Percentiles rank a stretch among this genome's conserved stretches.
Conservation (phyloP, 2,329 filamentous ascomycete species). For the Fusarium multiceps region DNA sequence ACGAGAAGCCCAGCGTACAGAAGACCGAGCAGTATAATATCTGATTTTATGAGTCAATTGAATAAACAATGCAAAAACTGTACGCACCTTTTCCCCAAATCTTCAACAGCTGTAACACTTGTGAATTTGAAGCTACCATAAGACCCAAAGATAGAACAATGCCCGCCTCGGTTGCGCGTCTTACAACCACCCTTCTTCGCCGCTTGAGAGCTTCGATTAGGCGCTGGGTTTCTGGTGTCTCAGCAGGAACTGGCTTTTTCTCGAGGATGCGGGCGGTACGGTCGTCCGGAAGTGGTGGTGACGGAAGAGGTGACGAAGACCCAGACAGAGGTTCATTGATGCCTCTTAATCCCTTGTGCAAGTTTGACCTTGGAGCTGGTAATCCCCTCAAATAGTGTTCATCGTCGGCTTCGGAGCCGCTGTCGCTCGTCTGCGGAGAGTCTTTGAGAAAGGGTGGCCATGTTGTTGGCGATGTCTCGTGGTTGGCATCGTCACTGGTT, state of each 20-base stretch:
- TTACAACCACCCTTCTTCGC: constrained; percentile 62
- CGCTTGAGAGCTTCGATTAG: constrained; percentile 52
- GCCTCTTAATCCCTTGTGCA: constrained; percentile 82
- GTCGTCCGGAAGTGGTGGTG: constrained; percentile 60
- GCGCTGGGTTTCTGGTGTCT: constrained; percentile 31
- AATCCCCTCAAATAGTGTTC: constrained; percentile 88
- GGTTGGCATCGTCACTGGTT: constrained; percentile 35
- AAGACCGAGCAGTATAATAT: constrained; percentile 55
- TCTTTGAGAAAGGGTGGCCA: constrained; percentile 58
- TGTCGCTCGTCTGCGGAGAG: constrained; percentile 79
- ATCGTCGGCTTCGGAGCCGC: constrained; percentile 94
- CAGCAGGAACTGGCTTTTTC: constrained; percentile 31
- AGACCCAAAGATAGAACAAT: constrained; percentile 62
- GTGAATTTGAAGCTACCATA: constrained; percentile 60
- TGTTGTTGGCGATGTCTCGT: constrained; percentile 41
- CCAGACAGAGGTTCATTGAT: constrained; percentile 66
- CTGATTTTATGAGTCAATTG: constrained; percentile 48
- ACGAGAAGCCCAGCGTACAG: constrained; percentile 56
- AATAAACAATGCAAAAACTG: not conserved
- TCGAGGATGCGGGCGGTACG: constrained; percentile 46
- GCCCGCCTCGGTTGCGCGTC: constrained; percentile 64
- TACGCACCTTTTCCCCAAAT: constrained; percentile 63
- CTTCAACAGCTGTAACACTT: constrained; percentile 58
- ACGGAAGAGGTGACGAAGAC: constrained; percentile 65
- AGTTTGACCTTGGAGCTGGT: constrained; percentile 78